Evolutionary conservation across 2,329 filamentous ascomycete species (phyloP).

Genomic region (Aciculosporium take): DNA sequence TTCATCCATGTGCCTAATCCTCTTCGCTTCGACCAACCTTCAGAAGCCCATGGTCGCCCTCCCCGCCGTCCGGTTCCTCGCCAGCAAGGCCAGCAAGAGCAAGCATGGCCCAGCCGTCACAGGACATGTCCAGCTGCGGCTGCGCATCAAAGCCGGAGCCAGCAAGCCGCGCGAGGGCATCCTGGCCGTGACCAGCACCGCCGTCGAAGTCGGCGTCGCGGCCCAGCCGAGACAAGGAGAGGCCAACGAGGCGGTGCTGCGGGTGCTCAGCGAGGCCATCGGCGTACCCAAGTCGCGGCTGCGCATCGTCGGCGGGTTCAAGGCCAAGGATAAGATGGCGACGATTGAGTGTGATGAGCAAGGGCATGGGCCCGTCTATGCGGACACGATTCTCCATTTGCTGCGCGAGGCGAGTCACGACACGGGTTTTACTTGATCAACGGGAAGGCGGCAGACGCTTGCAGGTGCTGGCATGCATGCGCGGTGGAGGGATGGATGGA

Average conservation of each 20-base stretch:
- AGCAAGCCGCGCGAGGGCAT: constrained; percentile 49
- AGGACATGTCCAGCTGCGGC: constrained; percentile 42
- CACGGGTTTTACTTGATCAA: too few relatives aligned
- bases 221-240: constrained; percentile 53
- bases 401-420: constrained; percentile 14
- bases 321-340: constrained; percentile 50
- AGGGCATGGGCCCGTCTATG: constrained; percentile 18
- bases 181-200: constrained; percentile 36
- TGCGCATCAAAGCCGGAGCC: constrained; percentile 53
- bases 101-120: constrained; percentile 28
- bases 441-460: constrained; percentile 14
- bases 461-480: constrained; percentile 19
- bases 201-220: constrained; percentile 50
- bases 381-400: constrained; percentile 14
- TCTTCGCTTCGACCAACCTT: too few relatives aligned
- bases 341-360: constrained; percentile 21
- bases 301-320: constrained; percentile 46
- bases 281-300: constrained; percentile 49
- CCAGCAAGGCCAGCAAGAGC: too few relatives aligned
- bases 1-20: too few relatives aligned
- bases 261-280: constrained; percentile 46
- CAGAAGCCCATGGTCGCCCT: too few relatives aligned
- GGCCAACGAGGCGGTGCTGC: constrained; percentile 52
- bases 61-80: constrained; percentile 31
- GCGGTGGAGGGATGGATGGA: constrained; percentile 16